Conservation (phyloP, 1,284 basidiomycete species). For the Rhodofomes roseus region DNA sequence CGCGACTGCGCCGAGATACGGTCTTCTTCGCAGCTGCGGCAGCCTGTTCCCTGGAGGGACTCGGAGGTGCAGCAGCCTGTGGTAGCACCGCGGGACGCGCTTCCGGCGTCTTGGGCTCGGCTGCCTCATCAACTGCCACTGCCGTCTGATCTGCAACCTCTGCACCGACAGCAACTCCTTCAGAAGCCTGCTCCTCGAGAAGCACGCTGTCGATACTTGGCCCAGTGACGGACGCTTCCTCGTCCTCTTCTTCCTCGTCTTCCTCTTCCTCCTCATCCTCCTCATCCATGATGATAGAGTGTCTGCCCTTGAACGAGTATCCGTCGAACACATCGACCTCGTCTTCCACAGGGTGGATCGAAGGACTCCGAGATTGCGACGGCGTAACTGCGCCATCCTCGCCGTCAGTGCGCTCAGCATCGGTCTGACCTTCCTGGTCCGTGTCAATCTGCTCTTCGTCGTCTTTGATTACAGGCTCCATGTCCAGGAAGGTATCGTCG, state of each 20-base stretch:
- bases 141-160: constrained; percentile 19
- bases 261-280: constrained; percentile 51
- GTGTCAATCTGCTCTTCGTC: constrained; percentile 42
- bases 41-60: constrained; percentile 9
- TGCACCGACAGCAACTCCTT: constrained; percentile 16
- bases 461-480: constrained; percentile 84
- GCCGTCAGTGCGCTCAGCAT: constrained; percentile 68
- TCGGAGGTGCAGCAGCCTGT: constrained; percentile 23
- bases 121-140: constrained; percentile 30
- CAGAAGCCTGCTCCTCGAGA: constrained; percentile 15
- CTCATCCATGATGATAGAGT: constrained; percentile 73
- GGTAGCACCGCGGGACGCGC: constrained; percentile 49
- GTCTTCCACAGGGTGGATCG: constrained; percentile 48
- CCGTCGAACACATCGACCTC: constrained; percentile 81
- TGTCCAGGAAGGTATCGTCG: constrained; percentile 94
- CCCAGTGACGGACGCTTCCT: constrained; percentile 17
- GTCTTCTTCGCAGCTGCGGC: constrained; percentile 11
- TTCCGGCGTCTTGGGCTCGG: constrained; percentile 73
- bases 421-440: constrained; percentile 45
- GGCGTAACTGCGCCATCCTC: constrained; percentile 69
- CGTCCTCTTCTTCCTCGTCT: constrained; percentile 30
- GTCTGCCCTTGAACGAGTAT: constrained; percentile 83
- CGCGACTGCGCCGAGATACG: constrained; percentile 3
- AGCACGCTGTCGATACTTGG: constrained; percentile 23
- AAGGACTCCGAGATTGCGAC: constrained; percentile 70